These are phyloP conservation scores for Fusarium nanum DNA, from an alignment of 2,329 filamentous ascomycete species.

Conservation along the genomic window DNA sequence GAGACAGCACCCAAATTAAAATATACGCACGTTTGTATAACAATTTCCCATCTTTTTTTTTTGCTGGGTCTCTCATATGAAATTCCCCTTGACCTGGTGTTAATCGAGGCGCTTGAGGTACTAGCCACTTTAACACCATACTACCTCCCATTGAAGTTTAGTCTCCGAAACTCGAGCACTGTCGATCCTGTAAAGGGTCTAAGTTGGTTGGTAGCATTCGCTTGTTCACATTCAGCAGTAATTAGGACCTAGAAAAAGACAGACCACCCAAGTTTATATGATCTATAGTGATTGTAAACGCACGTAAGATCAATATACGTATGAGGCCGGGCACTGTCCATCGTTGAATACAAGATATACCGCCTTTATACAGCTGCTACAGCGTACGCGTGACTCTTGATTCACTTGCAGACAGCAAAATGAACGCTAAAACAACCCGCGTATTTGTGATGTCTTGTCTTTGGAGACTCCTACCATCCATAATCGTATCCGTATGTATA, in stretches of 20 bases:
- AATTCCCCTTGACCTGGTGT: constrained; percentile 11
- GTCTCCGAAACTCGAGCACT: constrained; percentile 26
- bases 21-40: constrained; percentile 6
- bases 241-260: constrained; percentile 26
- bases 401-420: constrained; percentile 3
- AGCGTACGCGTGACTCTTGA: not conserved
- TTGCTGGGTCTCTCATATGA: constrained; percentile 28
- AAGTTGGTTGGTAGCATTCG: constrained; percentile 25
- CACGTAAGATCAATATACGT: not conserved
- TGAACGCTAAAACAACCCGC: not conserved
- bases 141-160: constrained; percentile 16
- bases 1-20: constrained; percentile 13
- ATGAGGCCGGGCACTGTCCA: not conserved
- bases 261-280: constrained; percentile 29
- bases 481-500: constrained; percentile 36
- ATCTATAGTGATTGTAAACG: not conserved
- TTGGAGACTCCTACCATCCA: constrained; percentile 19
- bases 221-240: constrained; percentile 1
- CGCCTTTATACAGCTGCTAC: not conserved
- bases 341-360: not conserved
- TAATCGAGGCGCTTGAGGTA: not conserved
- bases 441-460: constrained; percentile 10
- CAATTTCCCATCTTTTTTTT: constrained; percentile 21
- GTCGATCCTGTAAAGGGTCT: constrained; percentile 14
- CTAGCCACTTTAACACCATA: not conserved